Evolutionary conservation across 169 alveolate species (phyloP).

Genomic region (Eimeria maxima): DNA sequence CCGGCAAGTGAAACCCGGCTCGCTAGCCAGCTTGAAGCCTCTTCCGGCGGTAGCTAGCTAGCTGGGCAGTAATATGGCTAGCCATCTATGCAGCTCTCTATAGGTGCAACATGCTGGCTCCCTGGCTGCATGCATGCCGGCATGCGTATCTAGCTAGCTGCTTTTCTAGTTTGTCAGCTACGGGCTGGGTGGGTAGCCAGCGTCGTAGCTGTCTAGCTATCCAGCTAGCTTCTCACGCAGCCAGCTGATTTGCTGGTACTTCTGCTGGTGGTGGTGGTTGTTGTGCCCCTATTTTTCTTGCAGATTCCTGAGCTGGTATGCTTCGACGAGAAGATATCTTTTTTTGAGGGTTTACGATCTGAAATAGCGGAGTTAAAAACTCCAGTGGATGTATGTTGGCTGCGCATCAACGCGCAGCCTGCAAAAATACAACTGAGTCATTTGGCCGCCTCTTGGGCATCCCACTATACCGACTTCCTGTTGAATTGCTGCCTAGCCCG

Average conservation of each 20-base stretch:
- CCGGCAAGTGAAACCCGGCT: no score
- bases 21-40: not conserved
- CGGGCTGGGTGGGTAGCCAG: no score
- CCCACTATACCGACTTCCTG: slow-evolving; percentile 91
- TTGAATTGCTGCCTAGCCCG: slow-evolving; percentile 89
- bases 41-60: not conserved
- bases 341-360: slow-evolving; percentile 48
- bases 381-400: slow-evolving; percentile 95
- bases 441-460: slow-evolving; percentile 92
- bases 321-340: slow-evolving; percentile 88
- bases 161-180: no score
- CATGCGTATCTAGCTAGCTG: not conserved
- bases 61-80: no score
- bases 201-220: no score
- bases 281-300: not conserved
- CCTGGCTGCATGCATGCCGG: not conserved
- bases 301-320: slow-evolving; percentile 89
- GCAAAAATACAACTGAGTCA: slow-evolving; percentile 92
- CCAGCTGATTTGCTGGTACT: slow-evolving; percentile 1
- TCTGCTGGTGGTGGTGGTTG: not conserved
- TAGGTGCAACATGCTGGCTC: not conserved
- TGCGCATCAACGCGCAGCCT: slow-evolving; percentile 93
- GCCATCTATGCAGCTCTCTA: no score
- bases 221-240: no score
- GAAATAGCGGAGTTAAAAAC: slow-evolving; percentile 92